Evolutionary conservation across 306 rosid species (phyloP), one percentile per base, ranked within the genome.

Genomic region (Gastrolobium villosum): DNA sequence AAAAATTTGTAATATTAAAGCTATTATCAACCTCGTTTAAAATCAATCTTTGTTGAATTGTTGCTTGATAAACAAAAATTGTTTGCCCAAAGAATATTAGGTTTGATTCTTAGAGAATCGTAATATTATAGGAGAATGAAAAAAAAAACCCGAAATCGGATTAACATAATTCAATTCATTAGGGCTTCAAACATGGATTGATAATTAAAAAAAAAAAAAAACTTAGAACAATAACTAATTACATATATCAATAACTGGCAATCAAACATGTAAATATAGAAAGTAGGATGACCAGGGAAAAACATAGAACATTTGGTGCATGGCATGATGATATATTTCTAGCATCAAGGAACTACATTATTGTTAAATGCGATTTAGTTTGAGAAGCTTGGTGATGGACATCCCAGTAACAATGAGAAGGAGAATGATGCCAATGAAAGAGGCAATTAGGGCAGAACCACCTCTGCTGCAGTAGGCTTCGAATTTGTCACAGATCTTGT

Each of bases 401-500:
- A 88, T 78, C 7, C 71, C 84, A 3, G 85, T 60, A 46, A 86
- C 60, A 54, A 90, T 67, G 43, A 94, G 77, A 61, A 94, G 80
- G 32, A 92, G 78, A 63, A 84, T 26, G 56, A 92, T 79, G 41
- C 91, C 95, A 10, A 86, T 26, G 65, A 89, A 92, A 68, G 99
- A 92, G 34, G 90, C 86, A 40, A 81, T 61, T 5, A 94, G 86
- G 14, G 97, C 95, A 14, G 54, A 91, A 8, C 75, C 90, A 15
- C 90, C 90, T 5, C 79, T 79, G 73, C 82, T 79, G 54, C 99
- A 94, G 35, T 75, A 94, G 8, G 74, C 20, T 8, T 63, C 75
- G 53, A 92, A 90, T 74, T 87, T 87, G 87, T 94, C 97, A 64
- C 97, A 94, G 6, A 91, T 92, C 78, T 94, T 92, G 82, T 87